phyloP scores from a whole-genome alignment of 768 basidiomycete genomes.

The Termitomyces bulborhizus region DNA sequence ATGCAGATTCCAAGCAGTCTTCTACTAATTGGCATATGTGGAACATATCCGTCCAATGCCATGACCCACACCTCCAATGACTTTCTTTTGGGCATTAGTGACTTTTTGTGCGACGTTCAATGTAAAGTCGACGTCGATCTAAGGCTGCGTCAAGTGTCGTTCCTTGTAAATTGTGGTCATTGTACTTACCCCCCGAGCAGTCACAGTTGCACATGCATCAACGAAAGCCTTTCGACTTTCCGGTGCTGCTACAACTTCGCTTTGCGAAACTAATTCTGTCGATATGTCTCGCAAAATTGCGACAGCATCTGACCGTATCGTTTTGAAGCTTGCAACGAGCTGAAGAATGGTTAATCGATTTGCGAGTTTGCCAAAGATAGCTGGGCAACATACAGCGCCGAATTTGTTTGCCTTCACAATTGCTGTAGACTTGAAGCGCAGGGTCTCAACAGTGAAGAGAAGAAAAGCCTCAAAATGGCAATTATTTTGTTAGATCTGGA shows the following conservation, averaged over 20 bases:
- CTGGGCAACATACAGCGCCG: slow-evolving; percentile 47
- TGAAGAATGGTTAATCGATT: slow-evolving; percentile 19
- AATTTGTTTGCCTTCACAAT: slow-evolving; percentile 71
- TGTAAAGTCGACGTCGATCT: slow-evolving; percentile 66
- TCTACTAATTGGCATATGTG: slow-evolving; percentile 12
- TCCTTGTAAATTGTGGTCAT: background rate
- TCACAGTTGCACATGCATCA: slow-evolving; percentile 35
- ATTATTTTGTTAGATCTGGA: background rate
- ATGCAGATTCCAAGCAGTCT: background rate
- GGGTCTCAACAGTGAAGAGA: slow-evolving; percentile 60
- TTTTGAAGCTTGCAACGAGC: slow-evolving; percentile 66
- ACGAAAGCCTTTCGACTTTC: slow-evolving; percentile 50
- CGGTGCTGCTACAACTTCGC: slow-evolving; percentile 44
- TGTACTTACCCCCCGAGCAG: slow-evolving; percentile 29
- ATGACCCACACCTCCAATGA: slow-evolving; percentile 65
- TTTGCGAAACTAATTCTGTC: slow-evolving; percentile 37
- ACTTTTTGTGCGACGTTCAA: slow-evolving; percentile 56
- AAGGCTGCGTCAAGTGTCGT: slow-evolving; percentile 5
- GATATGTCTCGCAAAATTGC: slow-evolving; percentile 55
- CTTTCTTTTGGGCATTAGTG: slow-evolving; percentile 64
- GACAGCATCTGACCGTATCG: slow-evolving; percentile 47
- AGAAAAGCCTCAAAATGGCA: slow-evolving; percentile 55
- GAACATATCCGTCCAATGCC: slow-evolving; percentile 37
- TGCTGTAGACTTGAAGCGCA: slow-evolving; percentile 67
- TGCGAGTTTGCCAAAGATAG: background rate